Conservation (phyloP, 495 filamentous ascomycete genomes). For the Margaritispora aquatica region DNA sequence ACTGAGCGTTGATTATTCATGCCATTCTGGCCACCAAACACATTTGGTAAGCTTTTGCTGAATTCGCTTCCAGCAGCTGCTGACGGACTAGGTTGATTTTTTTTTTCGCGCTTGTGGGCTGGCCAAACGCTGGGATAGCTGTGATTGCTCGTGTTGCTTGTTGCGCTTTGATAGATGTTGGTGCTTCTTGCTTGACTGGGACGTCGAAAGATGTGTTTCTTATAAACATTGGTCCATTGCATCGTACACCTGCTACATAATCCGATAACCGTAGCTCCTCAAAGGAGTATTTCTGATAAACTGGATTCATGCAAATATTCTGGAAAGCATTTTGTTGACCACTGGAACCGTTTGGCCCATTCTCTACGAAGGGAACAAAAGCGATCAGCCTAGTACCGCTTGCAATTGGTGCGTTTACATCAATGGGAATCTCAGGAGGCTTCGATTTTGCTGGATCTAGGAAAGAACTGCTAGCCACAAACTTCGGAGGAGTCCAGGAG, state of each 20-base stretch:
- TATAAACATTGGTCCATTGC: not conserved
- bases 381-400: not conserved
- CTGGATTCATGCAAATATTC: not conserved
- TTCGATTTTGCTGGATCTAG: not conserved
- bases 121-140: not conserved
- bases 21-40: too few relatives aligned
- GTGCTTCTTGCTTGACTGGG: not conserved
- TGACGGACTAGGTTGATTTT: not conserved
- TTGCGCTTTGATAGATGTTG: not conserved
- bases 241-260: constrained; percentile 1
- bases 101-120: not conserved
- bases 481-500: not conserved
- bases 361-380: not conserved
- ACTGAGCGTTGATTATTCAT: too few relatives aligned
- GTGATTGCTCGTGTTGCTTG: not conserved
- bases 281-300: constrained; percentile 3
- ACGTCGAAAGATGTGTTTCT: not conserved
- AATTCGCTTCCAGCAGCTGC: too few relatives aligned
- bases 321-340: not conserved
- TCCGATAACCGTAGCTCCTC: constrained; percentile 14
- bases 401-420: not conserved
- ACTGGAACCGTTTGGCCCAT: not conserved
- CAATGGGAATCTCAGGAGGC: not conserved
- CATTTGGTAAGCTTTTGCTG: too few relatives aligned
- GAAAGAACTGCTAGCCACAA: not conserved